Base-by-base conservation (phyloP, 2,329 filamentous ascomycete genomes). In the Hymenoscyphus salicellus region DNA sequence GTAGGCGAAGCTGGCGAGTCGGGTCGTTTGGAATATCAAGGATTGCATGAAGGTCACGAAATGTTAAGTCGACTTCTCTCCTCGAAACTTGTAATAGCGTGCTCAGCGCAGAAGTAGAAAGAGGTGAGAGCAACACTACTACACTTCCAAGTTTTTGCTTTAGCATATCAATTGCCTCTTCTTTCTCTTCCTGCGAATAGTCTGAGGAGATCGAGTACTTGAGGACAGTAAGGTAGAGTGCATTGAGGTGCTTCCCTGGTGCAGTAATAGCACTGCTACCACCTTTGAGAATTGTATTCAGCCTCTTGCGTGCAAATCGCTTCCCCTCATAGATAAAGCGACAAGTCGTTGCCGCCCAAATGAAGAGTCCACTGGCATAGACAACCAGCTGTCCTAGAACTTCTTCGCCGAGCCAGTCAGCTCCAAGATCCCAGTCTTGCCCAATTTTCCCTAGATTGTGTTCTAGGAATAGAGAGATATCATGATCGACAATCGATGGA, bases 341-440 rank as follows among this genome's bases (percentile, higher is more conserved):
- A 65, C 72, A 75, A 14, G 68, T 63, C 10, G 72, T 74, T 41
- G 69, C 65, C 28, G 71, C 69, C 62, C 66, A 74, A 36, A 75
- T 74, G 62, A 75, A 75, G 30, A 74, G 65, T 4, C 68, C 56
- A 61, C 43, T 58, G 0, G 72, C 68, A 38, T 58, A 68, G 32
- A 65, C 28, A 41, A 75, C 67, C 28, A 75, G 65, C n/a, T 30
- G 55, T 59, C 49, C 52, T 11, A 68, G 32, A 58, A 32, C 41
- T 41, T 56, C 20, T 20, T 61, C 60, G 36, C 62, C 52, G 49
- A 36, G 63, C 64, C 55, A 65, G 65, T 32, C 23, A 55, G 60
- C 16, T 23, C 23, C 60, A 41, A 65, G 55, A 62, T 16, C 10
- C n/a, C 43, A 36, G 43, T 65, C 55, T 46, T 60, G 38, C 30